Evolutionary conservation across 768 basidiomycete species (phyloP).

Genomic region (Leccinum rimulosum): DNA sequence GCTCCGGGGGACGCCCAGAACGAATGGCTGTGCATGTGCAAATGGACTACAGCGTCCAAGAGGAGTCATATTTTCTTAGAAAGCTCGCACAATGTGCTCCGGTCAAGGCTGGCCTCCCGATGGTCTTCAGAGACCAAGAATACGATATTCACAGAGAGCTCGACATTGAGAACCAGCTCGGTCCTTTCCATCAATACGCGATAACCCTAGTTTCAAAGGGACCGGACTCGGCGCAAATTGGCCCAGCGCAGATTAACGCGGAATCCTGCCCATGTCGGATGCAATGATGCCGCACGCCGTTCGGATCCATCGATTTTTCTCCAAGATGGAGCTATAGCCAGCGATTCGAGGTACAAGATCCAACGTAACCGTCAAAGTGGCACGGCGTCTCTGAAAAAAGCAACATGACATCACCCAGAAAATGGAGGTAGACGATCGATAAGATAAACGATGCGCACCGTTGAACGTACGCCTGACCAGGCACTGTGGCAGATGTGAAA

Average conservation of each 20-base stretch:
- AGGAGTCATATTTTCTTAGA: conserved; percentile 65
- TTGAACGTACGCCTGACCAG: conserved; percentile 1
- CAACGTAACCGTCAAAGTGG: conserved; percentile 63
- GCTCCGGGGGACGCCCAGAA: conserved; percentile 50
- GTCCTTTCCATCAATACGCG: conserved; percentile 79
- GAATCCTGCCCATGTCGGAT: conserved; percentile 46
- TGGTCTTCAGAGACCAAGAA: conserved; percentile 77
- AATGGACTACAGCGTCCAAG: conserved; percentile 26
- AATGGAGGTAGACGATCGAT: conserved; percentile 24
- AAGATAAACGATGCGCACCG: neutral
- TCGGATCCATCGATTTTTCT: conserved; percentile 62
- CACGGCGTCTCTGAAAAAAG: conserved; percentile 70
- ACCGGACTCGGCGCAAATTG: conserved; percentile 46
- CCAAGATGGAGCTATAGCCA: conserved; percentile 76
- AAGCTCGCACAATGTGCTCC: neutral
- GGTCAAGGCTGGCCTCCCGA: neutral
- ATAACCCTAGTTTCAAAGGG: conserved; percentile 72
- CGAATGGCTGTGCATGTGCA: conserved; percentile 65
- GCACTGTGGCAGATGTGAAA: conserved; percentile 47
- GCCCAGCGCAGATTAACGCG: neutral
- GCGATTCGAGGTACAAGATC: conserved; percentile 78
- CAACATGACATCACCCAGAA: conserved; percentile 62
- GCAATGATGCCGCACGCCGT: conserved; percentile 61
- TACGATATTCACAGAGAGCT: conserved; percentile 66
- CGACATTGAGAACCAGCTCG: conserved; percentile 68